A percentile compares a stretch with the other conserved stretches of the same genome.
phyloP scores from a whole-genome alignment of 2,329 filamentous ascomycete genomes.

The Trematosphaeria pertusa region DNA sequence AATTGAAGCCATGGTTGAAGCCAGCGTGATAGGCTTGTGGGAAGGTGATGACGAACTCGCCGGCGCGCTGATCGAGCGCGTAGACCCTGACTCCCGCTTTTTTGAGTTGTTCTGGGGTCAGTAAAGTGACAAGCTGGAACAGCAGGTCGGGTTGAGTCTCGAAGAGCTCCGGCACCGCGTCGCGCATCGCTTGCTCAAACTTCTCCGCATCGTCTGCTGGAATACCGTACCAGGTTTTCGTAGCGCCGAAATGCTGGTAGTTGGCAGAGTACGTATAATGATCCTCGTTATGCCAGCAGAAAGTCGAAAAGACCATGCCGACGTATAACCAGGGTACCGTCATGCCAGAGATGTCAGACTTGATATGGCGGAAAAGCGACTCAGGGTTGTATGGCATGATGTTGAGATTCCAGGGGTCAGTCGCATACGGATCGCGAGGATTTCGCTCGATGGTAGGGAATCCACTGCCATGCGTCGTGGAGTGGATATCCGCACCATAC shows the following conservation, averaged over 20 bases:
- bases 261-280: conserved; percentile 98
- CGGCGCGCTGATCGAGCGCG: conserved; percentile 93
- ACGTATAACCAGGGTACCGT: conserved; percentile 99
- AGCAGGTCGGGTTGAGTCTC: conserved; percentile 95
- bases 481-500: conserved; percentile 97
- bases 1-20: conserved; percentile 98
- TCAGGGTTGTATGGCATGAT: conserved; percentile 88
- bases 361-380: conserved; percentile 95
- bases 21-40: conserved; percentile 97
- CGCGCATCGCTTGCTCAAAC: conserved; percentile 93
- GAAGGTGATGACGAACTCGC: conserved; percentile 95
- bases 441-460: conserved; percentile 95
- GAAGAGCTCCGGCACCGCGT: conserved; percentile 94
- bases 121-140: conserved; percentile 95
- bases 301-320: conserved; percentile 99
- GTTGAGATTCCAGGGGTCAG: conserved; percentile 95
- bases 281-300: conserved; percentile 99
- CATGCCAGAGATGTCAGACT: conserved; percentile 98
- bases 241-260: conserved; percentile 97
- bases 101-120: conserved; percentile 89
- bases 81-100: conserved; percentile 94
- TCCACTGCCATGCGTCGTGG: conserved; percentile 94
- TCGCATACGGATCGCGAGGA: conserved; percentile 83
- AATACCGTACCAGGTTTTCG: conserved; percentile 99
- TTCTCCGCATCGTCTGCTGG: conserved; percentile 92